A percentile compares a stretch with the other conserved stretches of the same genome.
Conservation (phyloP, 768 basidiomycete genomes). For the Terana coerulea region DNA sequence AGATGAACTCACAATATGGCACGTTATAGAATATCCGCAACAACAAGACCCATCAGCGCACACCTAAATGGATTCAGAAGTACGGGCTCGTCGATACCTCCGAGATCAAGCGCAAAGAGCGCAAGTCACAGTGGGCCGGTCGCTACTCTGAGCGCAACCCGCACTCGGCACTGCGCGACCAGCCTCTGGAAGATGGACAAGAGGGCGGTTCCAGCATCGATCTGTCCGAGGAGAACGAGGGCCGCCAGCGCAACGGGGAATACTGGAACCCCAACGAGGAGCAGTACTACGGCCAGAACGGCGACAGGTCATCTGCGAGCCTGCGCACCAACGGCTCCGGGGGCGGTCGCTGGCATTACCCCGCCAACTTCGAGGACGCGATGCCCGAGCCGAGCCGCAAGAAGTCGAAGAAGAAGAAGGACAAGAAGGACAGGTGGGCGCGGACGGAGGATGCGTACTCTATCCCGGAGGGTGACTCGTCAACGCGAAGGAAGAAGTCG, state of each 20-base stretch:
- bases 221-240: slow-evolving; percentile 29
- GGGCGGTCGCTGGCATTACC: slow-evolving; percentile 75
- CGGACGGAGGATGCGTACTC: slow-evolving; percentile 82
- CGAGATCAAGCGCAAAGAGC: slow-evolving; percentile 72
- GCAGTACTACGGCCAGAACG: slow-evolving; percentile 57
- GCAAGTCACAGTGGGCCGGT: slow-evolving; percentile 82
- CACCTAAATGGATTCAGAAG: slow-evolving; percentile 93
- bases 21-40: slow-evolving; percentile 79
- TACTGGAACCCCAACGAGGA: slow-evolving; percentile 79
- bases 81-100: slow-evolving; percentile 86
- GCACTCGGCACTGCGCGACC: slow-evolving; percentile 64
- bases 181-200: slow-evolving; percentile 79
- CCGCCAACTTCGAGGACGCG: slow-evolving; percentile 75
- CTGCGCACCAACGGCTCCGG: slow-evolving; percentile 33
- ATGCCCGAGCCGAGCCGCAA: slow-evolving; percentile 34
- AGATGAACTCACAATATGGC: background rate
- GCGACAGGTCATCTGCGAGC: slow-evolving; percentile 29
- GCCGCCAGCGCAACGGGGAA: slow-evolving; percentile 32
- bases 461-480: slow-evolving; percentile 37
- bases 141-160: slow-evolving; percentile 82
- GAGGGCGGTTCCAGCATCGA: slow-evolving; percentile 32
- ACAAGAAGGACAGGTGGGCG: slow-evolving; percentile 84
- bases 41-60: slow-evolving; percentile 87
- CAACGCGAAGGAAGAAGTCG: slow-evolving; percentile 55
- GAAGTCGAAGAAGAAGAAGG: slow-evolving; percentile 47